Conservation (phyloP, 1,284 basidiomycete genomes). For the Leccinum pseudoinsigne region DNA sequence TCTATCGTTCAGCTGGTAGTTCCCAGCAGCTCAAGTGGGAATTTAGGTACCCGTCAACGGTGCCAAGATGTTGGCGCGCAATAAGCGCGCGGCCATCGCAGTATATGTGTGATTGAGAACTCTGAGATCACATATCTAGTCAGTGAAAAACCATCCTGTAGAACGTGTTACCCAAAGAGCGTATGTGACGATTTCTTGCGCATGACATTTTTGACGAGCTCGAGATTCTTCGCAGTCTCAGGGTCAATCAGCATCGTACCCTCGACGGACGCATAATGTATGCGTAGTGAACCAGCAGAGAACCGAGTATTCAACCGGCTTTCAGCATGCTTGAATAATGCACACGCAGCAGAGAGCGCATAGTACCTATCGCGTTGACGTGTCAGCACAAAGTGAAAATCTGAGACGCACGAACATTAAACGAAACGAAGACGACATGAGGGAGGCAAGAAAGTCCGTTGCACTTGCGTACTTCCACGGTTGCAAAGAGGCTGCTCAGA, state of each 20-base stretch:
- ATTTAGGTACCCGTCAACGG: slow-evolving; percentile 66
- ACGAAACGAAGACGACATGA: slow-evolving; percentile 12
- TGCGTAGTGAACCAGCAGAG: slow-evolving; percentile 70
- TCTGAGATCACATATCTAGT: slow-evolving; percentile 34
- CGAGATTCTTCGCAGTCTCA: slow-evolving; percentile 84
- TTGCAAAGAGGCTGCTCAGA: no score
- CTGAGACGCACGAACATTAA: slow-evolving; percentile 21
- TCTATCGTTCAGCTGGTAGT: background rate
- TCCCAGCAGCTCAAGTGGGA: background rate
- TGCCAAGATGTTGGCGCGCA: slow-evolving; percentile 82
- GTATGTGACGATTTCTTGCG: slow-evolving; percentile 66
- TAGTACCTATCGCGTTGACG: slow-evolving; percentile 63
- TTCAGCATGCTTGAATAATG: slow-evolving; percentile 83
- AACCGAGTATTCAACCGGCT: slow-evolving; percentile 67
- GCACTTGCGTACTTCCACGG: no score
- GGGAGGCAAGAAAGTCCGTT: slow-evolving; percentile 22
- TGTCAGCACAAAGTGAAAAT: slow-evolving; percentile 13
- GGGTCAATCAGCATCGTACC: slow-evolving; percentile 94
- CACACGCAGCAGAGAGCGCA: slow-evolving; percentile 80
- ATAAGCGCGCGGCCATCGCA: slow-evolving; percentile 80
- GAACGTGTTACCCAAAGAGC: slow-evolving; percentile 64
- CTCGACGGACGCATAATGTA: slow-evolving; percentile 76
- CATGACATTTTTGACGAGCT: slow-evolving; percentile 78
- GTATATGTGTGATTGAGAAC: slow-evolving; percentile 82
- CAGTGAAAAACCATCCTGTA: background rate